Base-by-base conservation (phyloP, 805 yeast genomes). In the Priceomyces haplophilus region DNA sequence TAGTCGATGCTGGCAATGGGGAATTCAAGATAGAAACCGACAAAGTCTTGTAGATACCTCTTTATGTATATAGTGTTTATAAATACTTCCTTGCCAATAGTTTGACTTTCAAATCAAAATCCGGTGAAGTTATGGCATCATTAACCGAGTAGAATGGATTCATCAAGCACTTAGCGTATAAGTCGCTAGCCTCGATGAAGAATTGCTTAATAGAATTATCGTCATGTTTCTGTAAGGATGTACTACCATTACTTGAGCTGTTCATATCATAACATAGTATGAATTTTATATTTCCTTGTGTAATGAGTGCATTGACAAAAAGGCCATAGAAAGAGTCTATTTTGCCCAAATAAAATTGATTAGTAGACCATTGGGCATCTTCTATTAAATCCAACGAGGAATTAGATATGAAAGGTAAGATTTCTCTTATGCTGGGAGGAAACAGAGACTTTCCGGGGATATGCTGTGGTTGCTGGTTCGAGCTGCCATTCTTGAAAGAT, bases 311-410 rank as follows among this genome's bases (percentile, higher is more conserved):
- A 42, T 88, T 85, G n/a, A 91, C 79, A 37, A 75, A 68, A 50
- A 82, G 79, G 4, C 93, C 95, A 60, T 90, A 88, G 61, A 88
- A 91, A 29, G 83, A 80, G 64, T 93, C 99, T 15, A 91, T 78
- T 35, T 78, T 78, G 36, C 91, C 90, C 48, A 89, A 66, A 55
- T 85, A 83, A 48, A 85, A 71, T 34, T 75, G 71, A 48, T 73
- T 79, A 7, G 78, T 72, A 37, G 79, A 76, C 91, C 96, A 89
- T 58, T 89, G 97, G 2, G 80, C 64, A 53, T 90, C 96, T 49
- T 93, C 97, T 0, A 93, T 81, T n/a, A 93, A 73, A 61, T 93
- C 99, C 29, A 93, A 64, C 2, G 98, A 80, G 1, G 97, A 79
- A 57, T 93, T 95, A 27, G 90, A 76, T 21, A 93, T 82, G 55